Percentiles rank a stretch among this genome's conserved stretches.
Evolutionary conservation across 2,329 filamentous ascomycete genomes (phyloP).

Genomic region (Aureobasidium sp.): DNA sequence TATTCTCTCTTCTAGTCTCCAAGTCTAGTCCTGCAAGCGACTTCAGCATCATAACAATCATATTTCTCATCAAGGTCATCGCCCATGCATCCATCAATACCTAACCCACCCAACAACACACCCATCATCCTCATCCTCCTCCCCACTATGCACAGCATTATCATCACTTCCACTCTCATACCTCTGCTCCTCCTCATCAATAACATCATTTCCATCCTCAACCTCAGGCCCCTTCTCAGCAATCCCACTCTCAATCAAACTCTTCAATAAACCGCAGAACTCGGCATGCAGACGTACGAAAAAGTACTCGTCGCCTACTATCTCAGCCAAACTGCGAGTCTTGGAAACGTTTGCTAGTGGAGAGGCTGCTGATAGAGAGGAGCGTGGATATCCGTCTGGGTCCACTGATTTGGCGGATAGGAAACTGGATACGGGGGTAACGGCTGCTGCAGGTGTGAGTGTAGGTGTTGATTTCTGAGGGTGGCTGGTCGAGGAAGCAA

Average conservation of each 20-base stretch:
- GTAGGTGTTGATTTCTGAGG: neutral
- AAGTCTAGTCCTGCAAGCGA: neutral
- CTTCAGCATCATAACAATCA: neutral
- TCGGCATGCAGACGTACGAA: slow-evolving; percentile 11
- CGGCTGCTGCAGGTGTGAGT: neutral
- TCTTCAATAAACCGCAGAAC: slow-evolving; percentile 10
- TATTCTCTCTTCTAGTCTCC: neutral
- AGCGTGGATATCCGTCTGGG: slow-evolving; percentile 12
- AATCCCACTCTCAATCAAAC: neutral
- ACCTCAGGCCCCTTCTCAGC: neutral
- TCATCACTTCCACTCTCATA: slow-evolving; percentile 5
- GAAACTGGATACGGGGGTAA: slow-evolving; percentile 11
- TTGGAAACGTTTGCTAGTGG: slow-evolving; percentile 6
- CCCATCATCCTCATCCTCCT: neutral
- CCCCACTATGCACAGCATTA: slow-evolving; percentile 1
- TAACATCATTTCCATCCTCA: neutral
- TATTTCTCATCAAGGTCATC: neutral
- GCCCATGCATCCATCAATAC: neutral
- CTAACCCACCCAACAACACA: neutral
- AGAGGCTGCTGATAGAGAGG: neutral
- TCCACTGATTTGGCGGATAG: slow-evolving; percentile 11
- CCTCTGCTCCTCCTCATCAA: neutral
- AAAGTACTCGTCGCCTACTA: slow-evolving; percentile 4
- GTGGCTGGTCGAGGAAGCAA: neutral
- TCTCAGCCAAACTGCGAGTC: slow-evolving; percentile 1